Base-by-base conservation (phyloP, 768 basidiomycete genomes). In the Tylopilus sp. region DNA sequence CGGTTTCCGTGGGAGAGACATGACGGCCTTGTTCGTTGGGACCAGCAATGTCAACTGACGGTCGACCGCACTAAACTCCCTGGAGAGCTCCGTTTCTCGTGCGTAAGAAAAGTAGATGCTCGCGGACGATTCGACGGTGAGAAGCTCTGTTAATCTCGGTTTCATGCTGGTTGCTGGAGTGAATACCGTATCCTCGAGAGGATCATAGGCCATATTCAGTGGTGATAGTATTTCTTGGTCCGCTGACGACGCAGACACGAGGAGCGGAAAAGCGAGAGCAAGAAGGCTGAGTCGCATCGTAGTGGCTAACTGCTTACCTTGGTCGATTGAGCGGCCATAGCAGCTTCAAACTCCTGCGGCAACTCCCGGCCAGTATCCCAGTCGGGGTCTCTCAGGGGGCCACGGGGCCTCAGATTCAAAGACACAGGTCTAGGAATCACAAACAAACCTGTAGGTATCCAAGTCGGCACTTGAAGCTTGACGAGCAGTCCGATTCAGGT, bases 21-120 rank as follows among this genome's bases (percentile, higher is more conserved):
- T 90, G 15, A 94, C 82, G 9, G 91, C 92, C 67, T 86, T 88
- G 69, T 95, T 94, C 22, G 87, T 89, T 1, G 92, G 92, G 5
- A 85, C 91, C 39, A 95, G 76, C 10, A 95, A 47, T 0, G 91
- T 91, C 48, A 73, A 67, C 7, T 63, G 48, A 17, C 67, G 62
- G 25, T 60, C 48, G 6, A 38, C 40, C 15, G 64, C 59, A 21
- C 46, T 56, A 44, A 92, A 78, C 10, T 74, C 71, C 26, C 64
- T 60, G 62, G 82, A 84, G n/a, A 85, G 57, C 57, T 80, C 75
- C 2, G 83, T 72, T 60, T 91, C 89, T 6, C 89, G 78, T 4
- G 88, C 86, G 64, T 92, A 92, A 0, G 86, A 82, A 65, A 83
- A 91, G 75, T 90, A 93, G 46, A 93, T 92, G 36, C 88, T 91